Evolutionary conservation across 1,284 basidiomycete genomes (phyloP), one percentile per base, ranked within the genome.

Genomic region (Sanguinoderma infundibulare): DNA sequence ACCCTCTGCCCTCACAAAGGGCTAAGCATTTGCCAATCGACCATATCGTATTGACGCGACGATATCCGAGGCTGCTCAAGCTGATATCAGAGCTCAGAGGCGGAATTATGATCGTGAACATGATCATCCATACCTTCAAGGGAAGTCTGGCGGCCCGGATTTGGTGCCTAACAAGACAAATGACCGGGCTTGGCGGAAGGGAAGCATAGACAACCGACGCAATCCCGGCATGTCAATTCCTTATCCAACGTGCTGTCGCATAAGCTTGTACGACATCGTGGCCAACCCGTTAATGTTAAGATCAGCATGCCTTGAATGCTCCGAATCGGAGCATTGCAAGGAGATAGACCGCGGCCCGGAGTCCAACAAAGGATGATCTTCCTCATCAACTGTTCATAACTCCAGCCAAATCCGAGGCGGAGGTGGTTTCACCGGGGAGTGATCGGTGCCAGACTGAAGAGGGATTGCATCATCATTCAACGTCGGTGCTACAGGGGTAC

Each of bases 181-280:
- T 15, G 24, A 46, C 7, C 35, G 38, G 59, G 28, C 62, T 61
- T 64, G 60, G 60, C 60, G 34, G 39, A 59, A 61, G 61, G 63
- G 57, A 64, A 64, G 60, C 17, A 30, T 55, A 26, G 47, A 38
- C 36, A 32, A 17, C 35, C 34, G 42, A 26, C 24, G 28, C 42
- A 12, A 26, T 53, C 53, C 34, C 50, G 56, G 32, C 56, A 54
- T 46, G 55, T 54, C 38, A 49, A 53, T 24, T 54, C n/a, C 44
- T 56, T 24, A 39, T 28, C 42, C 24, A 12, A 5, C 7, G 42
- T 10, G 42, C 28, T 26, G 24, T 46, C 26, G 24, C 5, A 10
- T 15, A 46, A 14, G 24, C 8, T 9, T 15, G 42, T 17, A 14
- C 24, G 15, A 46, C 24, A 26, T n/a, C n/a, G n/a, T n/a, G n/a